A percentile compares a stretch with the other conserved stretches of the same genome.
Conservation (phyloP, 257 asterid species). For the Oldenlandia corymbosa region DNA sequence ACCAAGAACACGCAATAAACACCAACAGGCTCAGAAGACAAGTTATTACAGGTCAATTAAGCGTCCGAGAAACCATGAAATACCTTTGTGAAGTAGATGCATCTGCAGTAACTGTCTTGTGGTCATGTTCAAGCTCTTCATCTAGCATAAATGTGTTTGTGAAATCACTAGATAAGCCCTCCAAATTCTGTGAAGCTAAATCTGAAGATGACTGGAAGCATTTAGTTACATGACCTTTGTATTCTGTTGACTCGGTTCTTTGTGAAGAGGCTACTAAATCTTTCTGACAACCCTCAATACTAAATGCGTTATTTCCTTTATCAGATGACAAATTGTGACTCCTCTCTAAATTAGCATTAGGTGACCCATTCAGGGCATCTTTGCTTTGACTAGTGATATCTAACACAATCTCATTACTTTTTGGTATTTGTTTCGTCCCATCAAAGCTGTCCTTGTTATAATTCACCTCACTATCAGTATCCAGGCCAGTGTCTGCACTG, state of each 20-base stretch:
- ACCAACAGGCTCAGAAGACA: not conserved
- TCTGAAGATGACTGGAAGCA: conserved; percentile 22
- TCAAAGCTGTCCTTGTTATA: conserved; percentile 30
- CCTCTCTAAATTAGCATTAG: conserved; percentile 23
- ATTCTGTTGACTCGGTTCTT: conserved; percentile 26
- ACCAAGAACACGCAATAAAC: not conserved
- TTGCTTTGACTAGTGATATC: conserved; percentile 22
- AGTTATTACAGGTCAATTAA: not conserved
- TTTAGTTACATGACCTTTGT: conserved; percentile 20
- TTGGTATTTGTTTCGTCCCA: conserved; percentile 18
- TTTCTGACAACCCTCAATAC: conserved; percentile 21
- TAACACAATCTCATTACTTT: conserved; percentile 25
- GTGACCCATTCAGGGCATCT: conserved; percentile 18
- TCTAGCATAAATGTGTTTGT: conserved; percentile 72
- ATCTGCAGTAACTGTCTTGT: conserved; percentile 30
- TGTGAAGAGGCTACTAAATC: conserved; percentile 21
- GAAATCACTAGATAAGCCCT: conserved; percentile 54
- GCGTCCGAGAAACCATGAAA: conserved; percentile 7
- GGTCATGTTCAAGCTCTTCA: conserved; percentile 76
- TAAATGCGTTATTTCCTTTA: conserved; percentile 22
- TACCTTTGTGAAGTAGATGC: conserved; percentile 51
- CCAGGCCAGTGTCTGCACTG: conserved; percentile 13
- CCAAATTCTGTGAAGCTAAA: conserved; percentile 27
- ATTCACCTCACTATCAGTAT: conserved; percentile 28
- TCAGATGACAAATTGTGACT: conserved; percentile 19